Evolutionary conservation across 805 yeast genomes (phyloP).

Genomic region (Hyphopichia homilentoma): DNA sequence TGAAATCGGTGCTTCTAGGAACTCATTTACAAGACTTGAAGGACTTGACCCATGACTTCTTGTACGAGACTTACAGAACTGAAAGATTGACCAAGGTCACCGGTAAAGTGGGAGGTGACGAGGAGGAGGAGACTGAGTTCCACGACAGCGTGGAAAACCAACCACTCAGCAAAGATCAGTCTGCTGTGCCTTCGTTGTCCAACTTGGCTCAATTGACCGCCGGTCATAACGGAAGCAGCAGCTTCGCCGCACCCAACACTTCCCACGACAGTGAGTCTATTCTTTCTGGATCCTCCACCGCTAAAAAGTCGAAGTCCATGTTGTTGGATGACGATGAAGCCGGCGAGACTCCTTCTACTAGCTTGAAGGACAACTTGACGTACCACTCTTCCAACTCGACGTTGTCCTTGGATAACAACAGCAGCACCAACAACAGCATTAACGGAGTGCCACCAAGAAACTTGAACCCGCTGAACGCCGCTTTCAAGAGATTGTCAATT

Average conservation of each 20-base stretch:
- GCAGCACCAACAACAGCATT: constrained; percentile 5
- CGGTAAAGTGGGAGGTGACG: constrained; percentile 22
- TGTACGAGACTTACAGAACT: constrained; percentile 78
- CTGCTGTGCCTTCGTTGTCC: constrained; percentile 52
- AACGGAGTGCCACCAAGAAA: constrained; percentile 8
- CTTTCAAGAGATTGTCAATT: constrained; percentile 41
- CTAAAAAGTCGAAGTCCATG: constrained; percentile 28
- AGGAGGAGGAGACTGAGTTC: constrained; percentile 21
- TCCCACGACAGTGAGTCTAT: constrained; percentile 15
- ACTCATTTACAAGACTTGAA: constrained; percentile 80
- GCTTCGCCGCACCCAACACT: constrained; percentile 18
- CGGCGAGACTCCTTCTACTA: constrained; percentile 17
- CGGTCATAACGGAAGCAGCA: constrained; percentile 27
- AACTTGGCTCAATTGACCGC: constrained; percentile 53
- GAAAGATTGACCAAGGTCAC: constrained; percentile 64
- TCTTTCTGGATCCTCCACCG: constrained; percentile 16
- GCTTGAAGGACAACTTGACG: constrained; percentile 22
- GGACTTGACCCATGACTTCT: constrained; percentile 71
- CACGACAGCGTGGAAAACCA: constrained; percentile 19
- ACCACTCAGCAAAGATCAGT: constrained; percentile 3
- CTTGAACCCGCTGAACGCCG: constrained; percentile 22
- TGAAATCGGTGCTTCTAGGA: constrained; percentile 72
- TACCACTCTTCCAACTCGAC: constrained; percentile 29
- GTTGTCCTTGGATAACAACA: constrained; percentile 18
- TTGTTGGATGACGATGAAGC: constrained; percentile 26